Conservation (phyloP, 768 basidiomycete species). For the Rhizopogon vinicolor region DNA sequence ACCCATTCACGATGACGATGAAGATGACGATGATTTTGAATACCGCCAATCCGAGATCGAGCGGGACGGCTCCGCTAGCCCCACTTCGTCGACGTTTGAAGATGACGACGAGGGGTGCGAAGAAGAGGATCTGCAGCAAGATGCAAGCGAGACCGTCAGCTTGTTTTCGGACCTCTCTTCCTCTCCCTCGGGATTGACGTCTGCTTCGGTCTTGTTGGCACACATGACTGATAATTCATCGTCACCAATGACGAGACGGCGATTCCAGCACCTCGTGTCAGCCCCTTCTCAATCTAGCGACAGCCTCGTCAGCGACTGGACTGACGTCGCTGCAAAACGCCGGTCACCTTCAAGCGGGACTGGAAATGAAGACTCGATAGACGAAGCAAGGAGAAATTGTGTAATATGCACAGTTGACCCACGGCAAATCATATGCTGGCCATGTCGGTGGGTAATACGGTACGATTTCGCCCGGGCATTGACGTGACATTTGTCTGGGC, state of each 20-base stretch:
- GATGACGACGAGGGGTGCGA: conserved; percentile 31
- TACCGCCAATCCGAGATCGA: conserved; percentile 9
- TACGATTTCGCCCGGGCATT: background rate
- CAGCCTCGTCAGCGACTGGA: conserved; percentile 21
- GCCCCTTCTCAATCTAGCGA: conserved; percentile 8
- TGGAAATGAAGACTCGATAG: conserved; percentile 16
- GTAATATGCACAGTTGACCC: conserved; percentile 70
- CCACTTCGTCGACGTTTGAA: conserved; percentile 20
- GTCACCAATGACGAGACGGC: conserved; percentile 46
- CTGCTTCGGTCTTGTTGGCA: conserved; percentile 47
- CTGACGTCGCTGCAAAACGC: conserved; percentile 24
- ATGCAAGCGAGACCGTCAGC: conserved; percentile 36
- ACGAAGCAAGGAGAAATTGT: conserved; percentile 40
- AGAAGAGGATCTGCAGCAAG: conserved; percentile 18
- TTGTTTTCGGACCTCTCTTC: conserved; percentile 54
- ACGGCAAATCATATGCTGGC: conserved; percentile 78
- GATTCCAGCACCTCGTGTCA: conserved; percentile 35
- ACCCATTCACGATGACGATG: conserved; percentile 40
- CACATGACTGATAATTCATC: conserved; percentile 43
- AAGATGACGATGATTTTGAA: conserved; percentile 34
- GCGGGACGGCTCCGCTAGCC: conserved; percentile 14
- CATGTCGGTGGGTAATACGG: conserved; percentile 57
- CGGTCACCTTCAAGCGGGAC: conserved; percentile 11
- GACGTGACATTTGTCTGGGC: background rate
- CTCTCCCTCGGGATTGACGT: conserved; percentile 24